These are phyloP conservation scores for Avicennia marina DNA, from an alignment of 257 asterid genomes.

Conservation along the genomic window DNA sequence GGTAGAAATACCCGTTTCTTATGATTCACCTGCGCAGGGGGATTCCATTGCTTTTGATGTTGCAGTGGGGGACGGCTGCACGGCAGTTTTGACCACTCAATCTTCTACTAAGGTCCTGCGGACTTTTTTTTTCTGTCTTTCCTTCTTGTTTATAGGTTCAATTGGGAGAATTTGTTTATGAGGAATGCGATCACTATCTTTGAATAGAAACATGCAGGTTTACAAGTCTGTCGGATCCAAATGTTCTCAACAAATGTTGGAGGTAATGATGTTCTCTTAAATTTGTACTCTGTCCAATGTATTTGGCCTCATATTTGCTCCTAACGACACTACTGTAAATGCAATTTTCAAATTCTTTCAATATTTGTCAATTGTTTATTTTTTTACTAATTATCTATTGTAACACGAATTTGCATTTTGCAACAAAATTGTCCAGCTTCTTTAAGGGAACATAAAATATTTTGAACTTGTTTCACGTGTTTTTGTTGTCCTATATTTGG, in stretches of 20 bases:
- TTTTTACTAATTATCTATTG: not conserved
- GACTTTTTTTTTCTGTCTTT: conserved; percentile 1
- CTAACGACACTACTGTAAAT: not conserved
- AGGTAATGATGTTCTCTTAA: conserved; percentile 41
- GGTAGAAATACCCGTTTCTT: not conserved
- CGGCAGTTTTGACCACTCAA: conserved; percentile 88
- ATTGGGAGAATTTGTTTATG: not conserved
- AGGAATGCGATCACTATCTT: not conserved
- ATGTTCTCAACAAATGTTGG: conserved; percentile 58
- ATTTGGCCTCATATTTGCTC: not conserved
- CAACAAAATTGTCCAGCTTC: not conserved
- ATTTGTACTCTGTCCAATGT: not conserved
- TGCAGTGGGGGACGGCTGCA: conserved; percentile 62
- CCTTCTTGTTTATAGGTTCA: not conserved
- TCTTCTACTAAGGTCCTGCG: conserved; percentile 87
- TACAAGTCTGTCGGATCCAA: conserved; percentile 71
- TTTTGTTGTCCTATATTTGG: not conserved
- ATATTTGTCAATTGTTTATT: not conserved
- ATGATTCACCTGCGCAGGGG: conserved; percentile 41
- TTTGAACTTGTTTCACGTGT: too few relatives aligned
- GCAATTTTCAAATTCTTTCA: not conserved
- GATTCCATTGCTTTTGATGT: conserved; percentile 60
- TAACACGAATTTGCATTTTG: not conserved
- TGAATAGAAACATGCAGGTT: conserved; percentile 42
- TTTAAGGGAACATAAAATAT: too few relatives aligned